A percentile compares a stretch with the other conserved stretches of the same genome.
These are phyloP conservation scores for Mitragyna speciosa DNA, from an alignment of 257 asterid species.

Conservation along the genomic window DNA sequence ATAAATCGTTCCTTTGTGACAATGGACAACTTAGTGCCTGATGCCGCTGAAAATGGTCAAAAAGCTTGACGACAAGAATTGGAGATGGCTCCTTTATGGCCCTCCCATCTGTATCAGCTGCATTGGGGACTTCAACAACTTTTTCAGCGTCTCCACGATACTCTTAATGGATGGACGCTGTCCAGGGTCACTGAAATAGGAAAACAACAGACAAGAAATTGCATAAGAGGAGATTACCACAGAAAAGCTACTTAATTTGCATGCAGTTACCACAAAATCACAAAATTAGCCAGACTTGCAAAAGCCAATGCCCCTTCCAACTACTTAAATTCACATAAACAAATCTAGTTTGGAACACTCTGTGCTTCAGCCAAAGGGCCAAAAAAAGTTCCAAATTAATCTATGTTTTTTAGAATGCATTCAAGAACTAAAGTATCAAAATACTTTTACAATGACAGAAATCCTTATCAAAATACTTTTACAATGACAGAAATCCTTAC, in stretches of 20 bases:
- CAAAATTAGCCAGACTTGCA: background rate
- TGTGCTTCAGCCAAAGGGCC: background rate
- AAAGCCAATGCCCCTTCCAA: background rate
- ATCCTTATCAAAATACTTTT: constrained; percentile 41
- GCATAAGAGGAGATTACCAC: background rate
- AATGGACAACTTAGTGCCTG: background rate
- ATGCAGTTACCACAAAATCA: background rate
- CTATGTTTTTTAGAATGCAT: background rate
- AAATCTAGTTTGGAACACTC: background rate
- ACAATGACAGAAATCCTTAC: constrained; percentile 44
- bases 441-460: background rate
- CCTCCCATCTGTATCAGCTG: constrained; percentile 71
- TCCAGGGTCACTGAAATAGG: constrained; percentile 57
- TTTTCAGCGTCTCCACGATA: constrained; percentile 74
- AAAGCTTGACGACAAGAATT: constrained; percentile 1
- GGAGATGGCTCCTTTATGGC: constrained; percentile 22
- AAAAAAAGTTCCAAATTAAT: background rate
- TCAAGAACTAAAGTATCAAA: background rate
- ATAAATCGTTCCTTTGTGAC: background rate
- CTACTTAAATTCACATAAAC: background rate
- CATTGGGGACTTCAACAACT: constrained; percentile 77
- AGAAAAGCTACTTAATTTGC: background rate
- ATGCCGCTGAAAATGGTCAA: background rate
- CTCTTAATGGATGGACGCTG: constrained; percentile 65
- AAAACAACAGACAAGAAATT: background rate